Base-by-base conservation (phyloP, 148 eudicot genomes). In the Dianthus caryophyllus region DNA sequence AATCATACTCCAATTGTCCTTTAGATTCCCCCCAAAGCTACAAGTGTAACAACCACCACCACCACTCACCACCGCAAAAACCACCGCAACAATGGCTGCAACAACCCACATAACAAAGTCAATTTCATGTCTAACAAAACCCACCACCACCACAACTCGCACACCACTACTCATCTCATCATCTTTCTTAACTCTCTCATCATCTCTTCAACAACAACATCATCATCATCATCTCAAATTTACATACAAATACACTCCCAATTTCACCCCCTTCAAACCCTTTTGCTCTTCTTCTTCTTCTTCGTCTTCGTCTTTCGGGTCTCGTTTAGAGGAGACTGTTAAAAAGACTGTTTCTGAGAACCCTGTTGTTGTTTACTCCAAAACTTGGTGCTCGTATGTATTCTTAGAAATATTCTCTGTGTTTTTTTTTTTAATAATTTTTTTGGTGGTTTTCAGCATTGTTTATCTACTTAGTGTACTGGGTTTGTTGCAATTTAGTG, bases 331-430 rank as follows among this genome's bases (percentile, higher is more conserved):
- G 53, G 97, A 88, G 21, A 79, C 73, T 6, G 86, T 94, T 41
- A 90, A 86, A 78, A 84, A 84, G 76, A 88, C 96, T 1, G 46
- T 90, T 13, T 48, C 57, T 25, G 92, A 90, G 3, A 94, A 94
- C 58, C 90, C 95, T 16, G 90, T 94, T 64, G 98, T 94, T 65
- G 90, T 90, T 71, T 94, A 94, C 76, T 93, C 98, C 65, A 93
- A 93, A 77, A 69, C 84, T 18, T 93, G 95, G 96, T 93, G 98
- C 55, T 87, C 98, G 98, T 93, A 75, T 81, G 98, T 76, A 26
- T 14, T 18, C 20, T 1, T 16, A 1, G 2, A 14, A n/a, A n/a
- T n/a, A n/a, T 31, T 0, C 20, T 4, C 15, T 10, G 5, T 2
- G 1, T 13, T 0, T 4, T 16, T 16, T 53, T 1, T 21, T 63